Base-by-base conservation (phyloP, 108 stramenopile species). In the Cyclotella cryptica region DNA sequence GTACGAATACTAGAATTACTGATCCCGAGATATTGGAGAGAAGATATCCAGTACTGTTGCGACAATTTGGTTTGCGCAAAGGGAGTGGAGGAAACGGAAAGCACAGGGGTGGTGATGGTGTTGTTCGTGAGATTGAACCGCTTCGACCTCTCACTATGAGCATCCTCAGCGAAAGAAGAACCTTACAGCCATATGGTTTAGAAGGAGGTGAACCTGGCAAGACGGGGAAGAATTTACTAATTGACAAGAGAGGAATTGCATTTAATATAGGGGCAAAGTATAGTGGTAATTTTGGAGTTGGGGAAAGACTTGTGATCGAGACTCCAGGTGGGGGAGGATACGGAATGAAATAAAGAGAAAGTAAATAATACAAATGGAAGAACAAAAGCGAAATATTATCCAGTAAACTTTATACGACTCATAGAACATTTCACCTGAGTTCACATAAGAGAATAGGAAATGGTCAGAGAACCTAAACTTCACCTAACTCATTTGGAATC, bases 1-100 rank as follows among this genome's bases (percentile, higher is more conserved):
- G 98, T 85, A 99, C 99, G 68, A 99, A 99, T 89, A 99, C 99
- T 3, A 93, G 99, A 42, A 99, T 99, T 63, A 99, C 98, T 1
- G 99, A 99, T 77, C 97, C 97, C 14, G 98, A 99, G 76, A 98
- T 98, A 66, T 61, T 99, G 29, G 99, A 99, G 79, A 78, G 96
- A 22, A 82, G 98, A 19, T 99, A 94, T 81, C 96, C 98, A 29
- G 97, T 98, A 3, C 70, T 98, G 69, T 84, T 99, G 44, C 88
- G 92, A 13, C 85, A 88, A 28, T 99, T 99, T 79, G 84, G 86
- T 3, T 76, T 99, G 35, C 83, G 99, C 55, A 67, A 85, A 46
- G 96, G 91, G 17, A 98, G 96, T 72, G 99, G 99, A 22, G 99
- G 99, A 26, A 69, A 64, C 51, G 99, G 99, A 7, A 66, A 68